phyloP scores from a whole-genome alignment of 2,329 filamentous ascomycete genomes.

The Xylariales sp. region DNA sequence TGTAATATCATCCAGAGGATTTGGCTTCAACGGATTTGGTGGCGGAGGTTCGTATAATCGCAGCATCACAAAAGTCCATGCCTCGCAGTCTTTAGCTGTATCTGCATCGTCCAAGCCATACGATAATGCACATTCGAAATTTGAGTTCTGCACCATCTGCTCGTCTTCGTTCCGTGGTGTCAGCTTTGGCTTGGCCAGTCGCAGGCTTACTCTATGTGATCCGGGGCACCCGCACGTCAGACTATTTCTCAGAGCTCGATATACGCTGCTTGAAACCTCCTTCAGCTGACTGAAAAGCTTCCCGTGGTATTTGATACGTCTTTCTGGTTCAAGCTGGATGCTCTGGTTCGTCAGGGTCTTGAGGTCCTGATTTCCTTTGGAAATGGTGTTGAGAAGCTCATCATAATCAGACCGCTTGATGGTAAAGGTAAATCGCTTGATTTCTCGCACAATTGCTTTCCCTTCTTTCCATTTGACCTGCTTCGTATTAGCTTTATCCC shows the following conservation, averaged over 20 bases:
- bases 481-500: neutral
- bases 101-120: neutral
- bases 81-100: neutral
- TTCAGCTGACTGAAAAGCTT: conserved; percentile 1
- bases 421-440: neutral
- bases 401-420: neutral
- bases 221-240: neutral
- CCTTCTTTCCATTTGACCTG: neutral
- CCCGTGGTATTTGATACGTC: neutral
- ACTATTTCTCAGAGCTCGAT: neutral
- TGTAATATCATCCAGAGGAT: neutral
- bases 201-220: neutral
- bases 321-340: conserved; percentile 2
- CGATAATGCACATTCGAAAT: neutral
- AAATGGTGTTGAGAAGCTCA: neutral
- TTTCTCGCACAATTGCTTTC: neutral
- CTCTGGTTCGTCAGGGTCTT: conserved; percentile 2
- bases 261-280: neutral
- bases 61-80: neutral
- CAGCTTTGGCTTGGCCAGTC: neutral
- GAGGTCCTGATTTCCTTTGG: neutral
- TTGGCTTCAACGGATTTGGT: neutral
- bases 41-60: neutral
- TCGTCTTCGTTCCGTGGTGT: neutral
- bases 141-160: neutral